phyloP scores from a whole-genome alignment of 192 early-diverging fungal species.

The Rhizophagus prolifer region DNA sequence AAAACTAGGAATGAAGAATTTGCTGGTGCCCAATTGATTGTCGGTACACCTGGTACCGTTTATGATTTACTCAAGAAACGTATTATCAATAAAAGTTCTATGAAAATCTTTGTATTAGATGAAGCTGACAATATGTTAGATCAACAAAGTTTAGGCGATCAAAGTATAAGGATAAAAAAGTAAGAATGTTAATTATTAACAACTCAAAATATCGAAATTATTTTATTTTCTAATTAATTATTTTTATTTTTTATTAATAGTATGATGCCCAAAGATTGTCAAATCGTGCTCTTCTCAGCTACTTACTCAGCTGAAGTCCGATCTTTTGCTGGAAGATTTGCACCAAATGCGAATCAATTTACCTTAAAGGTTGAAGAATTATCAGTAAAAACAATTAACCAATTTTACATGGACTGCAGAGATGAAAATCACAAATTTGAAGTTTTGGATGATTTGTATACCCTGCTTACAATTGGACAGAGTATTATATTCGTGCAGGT shows the following conservation, averaged over 20 bases:
- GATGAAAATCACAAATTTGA: slow-evolving; percentile 78
- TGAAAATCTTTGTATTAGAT: slow-evolving; percentile 90
- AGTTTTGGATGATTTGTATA: slow-evolving; percentile 68
- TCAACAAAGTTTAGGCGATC: slow-evolving; percentile 80
- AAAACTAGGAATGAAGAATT: slow-evolving; percentile 42
- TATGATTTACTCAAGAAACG: slow-evolving; percentile 69
- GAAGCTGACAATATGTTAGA: slow-evolving; percentile 99
- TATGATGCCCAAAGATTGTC: slow-evolving; percentile 67
- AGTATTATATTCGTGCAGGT: slow-evolving; percentile 94
- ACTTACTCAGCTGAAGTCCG: slow-evolving; percentile 84
- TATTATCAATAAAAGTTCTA: slow-evolving; percentile 54
- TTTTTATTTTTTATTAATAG: slow-evolving; percentile 38
- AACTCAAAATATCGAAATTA: neutral
- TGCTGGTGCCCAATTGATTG: slow-evolving; percentile 76
- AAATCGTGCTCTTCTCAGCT: slow-evolving; percentile 93
- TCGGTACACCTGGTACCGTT: slow-evolving; percentile 95
- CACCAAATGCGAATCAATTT: slow-evolving; percentile 85
- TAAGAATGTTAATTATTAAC: slow-evolving; percentile 32
- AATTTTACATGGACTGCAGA: slow-evolving; percentile 96
- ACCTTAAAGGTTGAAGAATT: slow-evolving; percentile 84
- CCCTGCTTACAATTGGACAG: slow-evolving; percentile 89
- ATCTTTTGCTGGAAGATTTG: slow-evolving; percentile 76
- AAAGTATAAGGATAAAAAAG: slow-evolving; percentile 83
- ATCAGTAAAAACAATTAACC: slow-evolving; percentile 90
- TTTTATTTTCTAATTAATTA: neutral